Percentiles rank a stretch among this genome's conserved stretches.
Evolutionary conservation across 805 yeast genomes (phyloP).

Genomic region (Wickerhamiella domercqiae): DNA sequence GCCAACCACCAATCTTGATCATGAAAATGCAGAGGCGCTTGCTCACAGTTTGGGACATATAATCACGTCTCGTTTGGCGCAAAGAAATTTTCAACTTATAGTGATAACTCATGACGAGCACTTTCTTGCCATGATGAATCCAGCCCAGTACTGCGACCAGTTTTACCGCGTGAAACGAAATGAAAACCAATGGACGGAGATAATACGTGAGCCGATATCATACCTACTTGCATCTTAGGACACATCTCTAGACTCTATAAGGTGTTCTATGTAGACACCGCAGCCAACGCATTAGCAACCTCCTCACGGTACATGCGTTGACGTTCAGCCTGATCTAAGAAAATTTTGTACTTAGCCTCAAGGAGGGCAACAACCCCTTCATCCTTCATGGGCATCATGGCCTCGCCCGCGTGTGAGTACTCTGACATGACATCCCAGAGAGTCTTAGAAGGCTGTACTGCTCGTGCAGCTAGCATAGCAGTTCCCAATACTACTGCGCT

Average conservation of each 20-base stretch:
- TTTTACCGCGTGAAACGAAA: slow-evolving; percentile 72
- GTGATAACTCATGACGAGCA: slow-evolving; percentile 95
- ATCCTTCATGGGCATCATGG: slow-evolving; percentile 67
- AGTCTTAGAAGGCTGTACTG: slow-evolving; percentile 38
- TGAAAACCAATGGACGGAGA: slow-evolving; percentile 64
- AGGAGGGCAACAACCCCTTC: slow-evolving; percentile 31
- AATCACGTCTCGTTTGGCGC: slow-evolving; percentile 57
- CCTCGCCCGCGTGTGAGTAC: slow-evolving; percentile 71
- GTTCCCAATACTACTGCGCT: slow-evolving; percentile 96
- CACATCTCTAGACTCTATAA: not conserved
- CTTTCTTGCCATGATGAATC: slow-evolving; percentile 72
- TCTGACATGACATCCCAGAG: slow-evolving; percentile 80
- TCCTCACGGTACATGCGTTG: slow-evolving; percentile 62
- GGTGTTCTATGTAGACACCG: not conserved
- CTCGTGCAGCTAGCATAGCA: slow-evolving; percentile 88
- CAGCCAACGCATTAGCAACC: slow-evolving; percentile 27
- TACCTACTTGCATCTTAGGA: not conserved
- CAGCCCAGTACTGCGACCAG: slow-evolving; percentile 70
- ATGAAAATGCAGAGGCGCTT: slow-evolving; percentile 72
- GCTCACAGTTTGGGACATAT: slow-evolving; percentile 67
- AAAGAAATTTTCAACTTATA: slow-evolving; percentile 81
- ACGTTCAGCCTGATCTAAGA: slow-evolving; percentile 71
- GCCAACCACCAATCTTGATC: slow-evolving; percentile 92
- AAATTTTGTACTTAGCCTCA: slow-evolving; percentile 66
- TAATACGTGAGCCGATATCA: slow-evolving; percentile 33